Evolutionary conservation across 768 basidiomycete genomes (phyloP), one percentile per base, ranked within the genome.

Genomic region (Suillus fuscotomentosus): DNA sequence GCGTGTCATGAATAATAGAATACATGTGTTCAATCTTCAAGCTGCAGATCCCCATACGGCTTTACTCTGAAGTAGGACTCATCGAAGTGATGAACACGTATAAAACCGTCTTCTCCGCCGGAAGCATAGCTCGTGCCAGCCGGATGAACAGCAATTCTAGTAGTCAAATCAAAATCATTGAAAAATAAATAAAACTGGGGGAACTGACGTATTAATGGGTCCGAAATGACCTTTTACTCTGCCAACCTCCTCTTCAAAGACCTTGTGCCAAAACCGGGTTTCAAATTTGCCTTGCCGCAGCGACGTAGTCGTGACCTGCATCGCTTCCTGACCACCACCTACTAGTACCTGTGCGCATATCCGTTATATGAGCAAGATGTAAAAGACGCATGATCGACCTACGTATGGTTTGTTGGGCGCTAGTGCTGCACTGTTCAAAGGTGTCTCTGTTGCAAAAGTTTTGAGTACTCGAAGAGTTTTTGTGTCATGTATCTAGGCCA

Each of bases 181-280:
- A n/a, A 60, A 24, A n/a, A 39, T 31, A 47, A 13, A 27, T 22
- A 11, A 39, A 57, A 39, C 17, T 3, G 5, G 60, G 48, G 56
- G 15, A 24, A 87, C 94, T 69, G 71, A 97, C 95, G 95, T 95
- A 78, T 97, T 96, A 78, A 96, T 89, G 50, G 95, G 94, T 10
- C 94, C 94, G 73, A 99, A 99, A 77, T 99, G 97, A 14, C 97
- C 97, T 76, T 95, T 96, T 50, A 99, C 96, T 13, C 96, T 88
- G 20, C 97, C 95, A 61, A 99, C 91, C 75, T 99, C 97, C 81
- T 97, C 95, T 77, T 97, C 95, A 70, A 97, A 92, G 43, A 97
- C 83, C 70, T 91, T 94, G 82, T 99, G 97, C 95, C 95, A 99
- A 81, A 99, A 98, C 45, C 95, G 85, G 13, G 95, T 94, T 79